These are phyloP conservation scores for Isabelozyma heimii DNA, from an alignment of 805 yeast species.

Conservation along the genomic window DNA sequence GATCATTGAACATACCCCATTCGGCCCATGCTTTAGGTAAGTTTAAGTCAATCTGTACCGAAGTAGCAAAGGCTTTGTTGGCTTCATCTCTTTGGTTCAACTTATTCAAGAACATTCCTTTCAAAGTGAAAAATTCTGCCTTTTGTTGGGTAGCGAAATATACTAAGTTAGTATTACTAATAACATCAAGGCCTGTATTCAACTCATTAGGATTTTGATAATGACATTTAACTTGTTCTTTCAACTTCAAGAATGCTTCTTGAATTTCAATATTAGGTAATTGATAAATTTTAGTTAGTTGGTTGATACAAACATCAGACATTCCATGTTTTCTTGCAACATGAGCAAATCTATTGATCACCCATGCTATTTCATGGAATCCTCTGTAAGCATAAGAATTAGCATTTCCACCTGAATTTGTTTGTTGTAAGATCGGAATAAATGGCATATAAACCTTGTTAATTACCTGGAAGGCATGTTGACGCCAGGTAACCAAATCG, in stretches of 20 bases:
- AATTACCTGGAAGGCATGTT: slow-evolving; percentile 95
- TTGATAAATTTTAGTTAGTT: slow-evolving; percentile 89
- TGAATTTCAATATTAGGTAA: slow-evolving; percentile 97
- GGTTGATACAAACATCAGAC: slow-evolving; percentile 95
- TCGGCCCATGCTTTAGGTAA: slow-evolving; percentile 99
- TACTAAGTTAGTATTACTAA: slow-evolving; percentile 91
- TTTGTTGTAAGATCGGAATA: slow-evolving; percentile 78
- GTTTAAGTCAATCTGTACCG: slow-evolving; percentile 92
- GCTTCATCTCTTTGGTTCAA: slow-evolving; percentile 91
- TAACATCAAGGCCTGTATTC: slow-evolving; percentile 94
- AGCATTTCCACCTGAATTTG: slow-evolving; percentile 62
- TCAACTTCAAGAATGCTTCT: slow-evolving; percentile 90
- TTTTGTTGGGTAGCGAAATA: slow-evolving; percentile 97
- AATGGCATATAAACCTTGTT: slow-evolving; percentile 92
- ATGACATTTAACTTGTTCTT: slow-evolving; percentile 98
- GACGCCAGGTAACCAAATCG: slow-evolving; percentile 97
- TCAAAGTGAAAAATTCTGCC: slow-evolving; percentile 95
- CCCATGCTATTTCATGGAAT: slow-evolving; percentile 99
- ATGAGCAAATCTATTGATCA: slow-evolving; percentile 95
- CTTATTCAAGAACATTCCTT: slow-evolving; percentile 96
- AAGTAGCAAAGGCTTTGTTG: slow-evolving; percentile 95
- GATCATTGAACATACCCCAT: slow-evolving; percentile 96
- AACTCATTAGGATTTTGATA: slow-evolving; percentile 88
- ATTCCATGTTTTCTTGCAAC: slow-evolving; percentile 95
- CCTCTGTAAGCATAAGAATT: slow-evolving; percentile 97